Evolutionary conservation across 2,329 filamentous ascomycete genomes (phyloP), one percentile per base, ranked within the genome.

Genomic region (Pseudogymnoascus sp.): DNA sequence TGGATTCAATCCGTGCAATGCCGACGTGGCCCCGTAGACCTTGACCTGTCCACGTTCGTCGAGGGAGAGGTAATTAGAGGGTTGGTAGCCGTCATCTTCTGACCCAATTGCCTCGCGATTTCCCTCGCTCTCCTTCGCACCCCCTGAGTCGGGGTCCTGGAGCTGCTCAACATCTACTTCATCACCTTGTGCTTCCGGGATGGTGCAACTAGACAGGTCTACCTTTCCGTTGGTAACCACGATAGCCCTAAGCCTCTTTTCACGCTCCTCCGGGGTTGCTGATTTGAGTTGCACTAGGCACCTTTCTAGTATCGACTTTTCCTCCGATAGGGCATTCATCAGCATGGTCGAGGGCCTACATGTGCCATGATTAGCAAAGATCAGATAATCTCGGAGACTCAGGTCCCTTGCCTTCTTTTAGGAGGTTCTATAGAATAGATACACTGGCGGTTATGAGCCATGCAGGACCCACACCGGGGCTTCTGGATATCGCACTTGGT

Each of bases 1-100:
- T 5, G 42, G 21, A n/a, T 21, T 38, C 59, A 53, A n/a, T 33
- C 47, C 47, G 7, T 53, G 24, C 24, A 53, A n/a, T 7, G 24
- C 65, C 21, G 65, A 66, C 2, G 66, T 63, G 16, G 59, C 65
- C 3, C 66, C 66, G 61, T 65, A 65, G 31, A 62, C 61, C 13
- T 65, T 31, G 13, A 62, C 21, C 31, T 67, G 42, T 6, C 63
- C 62, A 33, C 62, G 35, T 13, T 65, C 63, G 19, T 65, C 64
- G 21, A 65, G 38, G 10, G 64, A 65, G 6, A 65, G 47, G 33
- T 59, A 62, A 47, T 64, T 53, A 3, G 61, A 47, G 31, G 50
- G 44, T 19, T 64, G 44, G 14, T 60, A 59, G 16, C 40, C 50
- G 6, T 19, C 63, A 16, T 64, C 63, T 16, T 61, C 62, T 37